Base-by-base conservation (phyloP, 2,329 filamentous ascomycete species). In the Xylaria digitata region DNA sequence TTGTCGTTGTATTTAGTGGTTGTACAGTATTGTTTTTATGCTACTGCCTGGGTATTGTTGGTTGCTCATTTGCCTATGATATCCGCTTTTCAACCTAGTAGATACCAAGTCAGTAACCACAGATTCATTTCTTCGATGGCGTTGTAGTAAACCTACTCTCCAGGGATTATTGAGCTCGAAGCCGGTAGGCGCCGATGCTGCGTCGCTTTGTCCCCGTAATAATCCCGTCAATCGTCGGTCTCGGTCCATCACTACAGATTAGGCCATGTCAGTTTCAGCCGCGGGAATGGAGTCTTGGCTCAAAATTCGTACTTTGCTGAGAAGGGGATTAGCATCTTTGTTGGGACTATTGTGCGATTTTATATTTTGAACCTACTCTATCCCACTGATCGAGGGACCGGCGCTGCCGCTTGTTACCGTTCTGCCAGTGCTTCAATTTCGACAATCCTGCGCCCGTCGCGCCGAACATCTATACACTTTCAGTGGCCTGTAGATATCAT, bases 331-430 rank as follows among this genome's bases (percentile, higher is more conserved):
- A 80, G 77, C 73, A 71, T 62, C n/a, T 26, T 46, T 11, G 4
- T 26, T 30, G 2, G 30, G 37, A 21, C 19, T 5, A 34, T 54
- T 40, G 32, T 34, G 11, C 11, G 37, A 40, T 40, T 40, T 46
- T 30, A 50, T 32, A 15, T 26, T 17, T 19, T 6, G 19, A 52
- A 77, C 83, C 71, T 78, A 89, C 87, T 79, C 78, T 86, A 72
- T 90, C 88, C 88, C 88, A 90, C 74, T 86, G 83, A 74, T 90
- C 88, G 63, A 90, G 67, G 7, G 85, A 87, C 76, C 86, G 87
- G 71, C 88, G 85, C 61, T 83, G 82, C 73, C 85, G 82, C 81
- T 89, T 89, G 74, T 86, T 85, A 68, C 87, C 87, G 77, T 89
- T 89, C 71, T 86, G 82, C 80, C 82, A 83, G 72, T 84, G 83